A percentile compares a stretch with the other conserved stretches of the same genome.
Evolutionary conservation across 148 eudicot species (phyloP).

Genomic region (Suaeda aralocaspica): DNA sequence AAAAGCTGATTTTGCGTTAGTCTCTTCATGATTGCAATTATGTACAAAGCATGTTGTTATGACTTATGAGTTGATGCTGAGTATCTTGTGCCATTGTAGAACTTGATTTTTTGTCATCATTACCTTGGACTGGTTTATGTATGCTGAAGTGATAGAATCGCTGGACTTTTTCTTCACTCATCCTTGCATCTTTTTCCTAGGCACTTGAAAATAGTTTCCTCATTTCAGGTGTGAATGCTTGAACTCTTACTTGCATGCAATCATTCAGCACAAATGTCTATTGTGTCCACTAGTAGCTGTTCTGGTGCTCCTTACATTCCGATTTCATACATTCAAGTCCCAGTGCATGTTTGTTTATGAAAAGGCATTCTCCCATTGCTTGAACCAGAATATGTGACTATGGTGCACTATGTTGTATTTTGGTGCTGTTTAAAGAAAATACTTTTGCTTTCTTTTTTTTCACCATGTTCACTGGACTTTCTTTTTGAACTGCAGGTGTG

Average conservation of each 20-base stretch:
- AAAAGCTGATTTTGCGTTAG: not conserved
- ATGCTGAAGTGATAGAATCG: not conserved
- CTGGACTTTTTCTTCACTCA: not conserved
- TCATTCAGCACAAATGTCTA: not conserved
- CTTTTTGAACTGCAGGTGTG: conserved; percentile 58
- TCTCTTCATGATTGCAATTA: not conserved
- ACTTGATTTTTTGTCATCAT: not conserved
- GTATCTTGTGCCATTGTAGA: not conserved
- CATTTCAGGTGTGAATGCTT: not conserved
- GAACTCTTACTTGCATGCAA: no score
- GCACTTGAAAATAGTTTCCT: no score
- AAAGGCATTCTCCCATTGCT: no score
- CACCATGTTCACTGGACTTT: not conserved
- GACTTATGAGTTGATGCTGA: not conserved
- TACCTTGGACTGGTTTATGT: not conserved
- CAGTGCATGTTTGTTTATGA: no score
- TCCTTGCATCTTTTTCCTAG: not conserved
- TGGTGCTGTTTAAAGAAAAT: not conserved
- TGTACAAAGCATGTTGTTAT: no score
- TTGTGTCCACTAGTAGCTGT: not conserved
- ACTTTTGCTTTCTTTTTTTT: no score
- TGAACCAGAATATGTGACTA: not conserved
- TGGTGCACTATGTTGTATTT: not conserved
- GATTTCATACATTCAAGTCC: not conserved
- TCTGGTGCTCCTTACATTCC: not conserved